These are phyloP conservation scores for Nemania sp. DNA, from an alignment of 2,329 filamentous ascomycete species.

Conservation along the genomic window DNA sequence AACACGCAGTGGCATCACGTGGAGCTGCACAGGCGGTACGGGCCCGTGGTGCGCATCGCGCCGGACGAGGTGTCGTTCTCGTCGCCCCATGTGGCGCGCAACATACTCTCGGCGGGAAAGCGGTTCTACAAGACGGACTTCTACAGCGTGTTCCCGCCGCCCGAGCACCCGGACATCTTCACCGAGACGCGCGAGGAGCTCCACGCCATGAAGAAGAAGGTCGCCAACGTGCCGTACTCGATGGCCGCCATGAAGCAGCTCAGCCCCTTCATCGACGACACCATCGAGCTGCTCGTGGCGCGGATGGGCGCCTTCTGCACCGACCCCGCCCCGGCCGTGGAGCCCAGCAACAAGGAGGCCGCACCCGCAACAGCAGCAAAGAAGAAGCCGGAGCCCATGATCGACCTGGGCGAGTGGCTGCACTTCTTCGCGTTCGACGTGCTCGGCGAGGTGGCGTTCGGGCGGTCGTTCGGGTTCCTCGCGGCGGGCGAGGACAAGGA, in stretches of 20 bases:
- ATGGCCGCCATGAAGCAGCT: constrained; percentile 59
- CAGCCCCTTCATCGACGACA: constrained; percentile 56
- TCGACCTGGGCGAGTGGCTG: constrained; percentile 55
- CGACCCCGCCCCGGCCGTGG: constrained; percentile 11
- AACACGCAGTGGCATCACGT: constrained; percentile 50
- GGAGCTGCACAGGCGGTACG: constrained; percentile 51
- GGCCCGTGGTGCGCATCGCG: constrained; percentile 54
- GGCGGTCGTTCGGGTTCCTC: constrained; percentile 57
- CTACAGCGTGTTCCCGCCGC: constrained; percentile 59
- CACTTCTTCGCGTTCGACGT: constrained; percentile 53
- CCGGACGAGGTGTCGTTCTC: constrained; percentile 54
- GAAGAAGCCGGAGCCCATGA: constrained; percentile 28
- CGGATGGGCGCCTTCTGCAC: constrained; percentile 49
- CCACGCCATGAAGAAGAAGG: constrained; percentile 60
- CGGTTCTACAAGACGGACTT: constrained; percentile 59
- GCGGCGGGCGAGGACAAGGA: constrained; percentile 55
- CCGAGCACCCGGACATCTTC: constrained; percentile 62
- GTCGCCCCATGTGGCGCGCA: constrained; percentile 51
- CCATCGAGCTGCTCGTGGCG: constrained; percentile 50
- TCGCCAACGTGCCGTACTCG: constrained; percentile 56
- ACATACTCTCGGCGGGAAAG: constrained; percentile 54
- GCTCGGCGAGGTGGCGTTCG: constrained; percentile 57
- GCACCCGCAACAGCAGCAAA: not conserved
- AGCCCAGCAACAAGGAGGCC: not conserved
- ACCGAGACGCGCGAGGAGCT: constrained; percentile 58